Evolutionary conservation across 2,329 filamentous ascomycete species (phyloP), one percentile per base, ranked within the genome.

Genomic region (Colletotrichum endophyticum): DNA sequence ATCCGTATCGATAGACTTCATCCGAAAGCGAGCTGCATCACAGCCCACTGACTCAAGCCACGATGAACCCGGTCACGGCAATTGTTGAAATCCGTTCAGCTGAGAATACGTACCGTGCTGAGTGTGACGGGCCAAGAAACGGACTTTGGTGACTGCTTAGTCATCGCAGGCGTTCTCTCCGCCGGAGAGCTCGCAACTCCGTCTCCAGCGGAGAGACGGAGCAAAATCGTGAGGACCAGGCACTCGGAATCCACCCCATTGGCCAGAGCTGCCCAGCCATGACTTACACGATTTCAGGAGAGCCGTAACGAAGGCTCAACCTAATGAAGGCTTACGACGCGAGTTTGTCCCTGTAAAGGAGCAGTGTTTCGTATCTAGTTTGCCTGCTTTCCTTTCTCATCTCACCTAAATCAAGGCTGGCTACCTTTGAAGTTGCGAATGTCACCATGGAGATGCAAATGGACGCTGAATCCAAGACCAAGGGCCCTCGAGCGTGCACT

Each of bases 401-500:
- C 36, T 69, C 25, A 25, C 25, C 39, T 19, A 7, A 27, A 53
- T 13, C 36, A 28, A 44, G 53, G 12, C 34, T 28, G 3, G 28
- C 22, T 13, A 66, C 59, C 57, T n/a, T 25, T 27, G 36, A 22
- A 25, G 6, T 28, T 30, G 13, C 5, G 25, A 15, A 59, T 63
- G 15, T 39, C n/a, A 28, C 15, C 7, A n/a, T 53, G 28, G 32
- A 34, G 22, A 67, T 36, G 28, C 12, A 53, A 53, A 77, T 77
- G 70, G 74, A 77, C n/a, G 15, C 53, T 15, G 76, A 71, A 25
- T 34, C 53, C 3, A 78, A 61, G 34, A 80, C 67, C 78, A 88
- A 86, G 77, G 88, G 88, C 15, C 88, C 88, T 5, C 86, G 87
- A 78, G 88, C 88, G 59, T 90, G 88, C 79, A 84, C 84, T 2